Conservation (phyloP, 2,329 filamentous ascomycete genomes). For the Colletotrichum magnum region DNA sequence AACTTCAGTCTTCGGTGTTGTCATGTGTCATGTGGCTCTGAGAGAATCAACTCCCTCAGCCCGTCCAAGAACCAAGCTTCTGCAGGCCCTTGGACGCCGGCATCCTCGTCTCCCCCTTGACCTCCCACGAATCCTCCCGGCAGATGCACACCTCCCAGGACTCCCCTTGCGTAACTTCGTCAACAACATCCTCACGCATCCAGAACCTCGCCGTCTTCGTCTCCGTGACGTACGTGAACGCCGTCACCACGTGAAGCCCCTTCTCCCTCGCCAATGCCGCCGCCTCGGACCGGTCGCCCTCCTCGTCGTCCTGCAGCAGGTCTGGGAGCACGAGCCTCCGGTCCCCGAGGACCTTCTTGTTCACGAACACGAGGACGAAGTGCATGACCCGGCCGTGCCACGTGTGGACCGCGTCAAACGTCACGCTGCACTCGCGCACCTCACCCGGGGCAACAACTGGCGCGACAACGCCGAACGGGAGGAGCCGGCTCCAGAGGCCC, state of each 20-base stretch:
- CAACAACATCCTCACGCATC: slow-evolving; percentile 24
- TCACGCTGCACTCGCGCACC: neutral
- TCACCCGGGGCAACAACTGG: neutral
- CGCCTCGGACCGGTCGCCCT: neutral
- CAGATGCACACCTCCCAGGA: slow-evolving; percentile 11
- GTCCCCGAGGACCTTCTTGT: neutral
- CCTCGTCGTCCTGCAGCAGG: slow-evolving; percentile 17
- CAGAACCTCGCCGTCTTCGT: slow-evolving; percentile 27
- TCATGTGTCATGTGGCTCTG: neutral
- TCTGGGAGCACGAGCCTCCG: neutral
- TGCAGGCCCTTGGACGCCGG: neutral
- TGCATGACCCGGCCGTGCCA: neutral
- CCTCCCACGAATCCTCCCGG: slow-evolving; percentile 10
- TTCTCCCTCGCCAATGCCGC: slow-evolving; percentile 1
- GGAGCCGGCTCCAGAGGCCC: slow-evolving; percentile 41
- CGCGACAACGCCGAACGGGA: slow-evolving; percentile 42
- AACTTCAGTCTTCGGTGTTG: neutral
- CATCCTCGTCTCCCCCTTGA: neutral
- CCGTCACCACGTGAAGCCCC: slow-evolving; percentile 7
- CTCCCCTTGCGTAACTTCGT: neutral
- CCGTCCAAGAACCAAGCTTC: neutral
- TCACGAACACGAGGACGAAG: slow-evolving; percentile 1
- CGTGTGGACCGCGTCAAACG: neutral
- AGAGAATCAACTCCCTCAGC: too few species aligned
- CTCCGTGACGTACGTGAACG: slow-evolving; percentile 20